A percentile compares a stretch with the other conserved stretches of the same genome.
These are phyloP conservation scores for Suillus placidus DNA, from an alignment of 768 basidiomycete genomes.

Conservation along the genomic window DNA sequence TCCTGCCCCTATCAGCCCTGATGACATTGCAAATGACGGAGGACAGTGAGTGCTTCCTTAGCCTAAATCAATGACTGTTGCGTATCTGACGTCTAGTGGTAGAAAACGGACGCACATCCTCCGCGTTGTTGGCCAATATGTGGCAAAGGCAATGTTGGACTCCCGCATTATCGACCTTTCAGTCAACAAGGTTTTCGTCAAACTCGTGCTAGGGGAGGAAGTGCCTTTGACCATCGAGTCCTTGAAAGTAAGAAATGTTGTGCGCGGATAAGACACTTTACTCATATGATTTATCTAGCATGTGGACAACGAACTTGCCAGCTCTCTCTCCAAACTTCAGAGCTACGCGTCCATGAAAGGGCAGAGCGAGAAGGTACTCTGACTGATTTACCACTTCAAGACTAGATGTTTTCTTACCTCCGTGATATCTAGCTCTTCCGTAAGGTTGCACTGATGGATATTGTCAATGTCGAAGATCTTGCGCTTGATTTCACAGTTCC, in stretches of 20 bases:
- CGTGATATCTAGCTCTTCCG: slow-evolving; percentile 45
- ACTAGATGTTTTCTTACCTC: background rate
- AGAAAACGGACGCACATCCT: slow-evolving; percentile 88
- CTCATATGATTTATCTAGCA: slow-evolving; percentile 47
- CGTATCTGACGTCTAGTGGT: slow-evolving; percentile 15
- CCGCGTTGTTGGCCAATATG: slow-evolving; percentile 91
- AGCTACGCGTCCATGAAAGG: slow-evolving; percentile 55
- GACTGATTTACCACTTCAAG: background rate
- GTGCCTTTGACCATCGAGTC: slow-evolving; percentile 83
- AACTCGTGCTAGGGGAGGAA: slow-evolving; percentile 84
- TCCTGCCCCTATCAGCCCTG: slow-evolving; percentile 77
- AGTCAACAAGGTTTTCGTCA: slow-evolving; percentile 94
- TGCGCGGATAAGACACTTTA: background rate
- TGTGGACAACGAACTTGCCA: slow-evolving; percentile 84
- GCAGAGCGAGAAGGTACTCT: slow-evolving; percentile 57
- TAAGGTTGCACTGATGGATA: slow-evolving; percentile 60
- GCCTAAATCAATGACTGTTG: background rate
- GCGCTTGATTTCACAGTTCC: slow-evolving; percentile 96
- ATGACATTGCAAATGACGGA: slow-evolving; percentile 71
- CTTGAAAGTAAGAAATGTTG: slow-evolving; percentile 62
- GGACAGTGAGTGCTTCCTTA: slow-evolving; percentile 59
- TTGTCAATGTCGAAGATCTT: slow-evolving; percentile 80
- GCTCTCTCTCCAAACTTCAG: slow-evolving; percentile 81
- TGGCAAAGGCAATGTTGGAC: slow-evolving; percentile 96
- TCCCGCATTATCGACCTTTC: slow-evolving; percentile 96